phyloP scores from a whole-genome alignment of 176 grass and related monocot genomes.

The Carex littledalei region DNA sequence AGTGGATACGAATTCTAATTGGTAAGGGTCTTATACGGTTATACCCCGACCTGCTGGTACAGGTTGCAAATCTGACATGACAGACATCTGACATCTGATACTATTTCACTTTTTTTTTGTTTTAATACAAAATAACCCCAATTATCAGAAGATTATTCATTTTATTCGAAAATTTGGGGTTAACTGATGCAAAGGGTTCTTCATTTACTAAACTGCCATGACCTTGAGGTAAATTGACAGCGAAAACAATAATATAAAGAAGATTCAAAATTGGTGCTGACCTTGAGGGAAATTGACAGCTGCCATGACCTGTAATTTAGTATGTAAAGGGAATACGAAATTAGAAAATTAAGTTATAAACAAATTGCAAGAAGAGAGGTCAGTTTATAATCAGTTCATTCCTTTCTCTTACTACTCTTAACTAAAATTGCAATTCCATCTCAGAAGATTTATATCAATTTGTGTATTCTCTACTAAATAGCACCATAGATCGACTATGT shows the following conservation, averaged over 20 bases:
- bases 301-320: slow-evolving; percentile 23
- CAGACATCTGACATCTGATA: not conserved
- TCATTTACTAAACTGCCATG: not conserved
- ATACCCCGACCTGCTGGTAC: not conserved
- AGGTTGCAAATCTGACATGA: not conserved
- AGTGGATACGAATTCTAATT: too few species aligned
- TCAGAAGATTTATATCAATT: not conserved
- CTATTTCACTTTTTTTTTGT: not conserved
- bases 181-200: not conserved
- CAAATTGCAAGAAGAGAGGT: not conserved
- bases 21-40: too few species aligned
- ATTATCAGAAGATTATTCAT: not conserved
- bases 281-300: slow-evolving; percentile 35
- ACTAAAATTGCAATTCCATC: not conserved
- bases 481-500: not conserved
- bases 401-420: not conserved
- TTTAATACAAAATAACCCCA: not conserved
- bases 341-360: not conserved
- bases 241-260: not conserved
- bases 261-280: not conserved
- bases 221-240: not conserved
- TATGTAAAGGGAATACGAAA: not conserved
- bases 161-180: not conserved
- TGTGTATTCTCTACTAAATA: not conserved
- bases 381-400: not conserved